Conservation (phyloP, 768 basidiomycete species). For the Rossbeevera mucosa region DNA sequence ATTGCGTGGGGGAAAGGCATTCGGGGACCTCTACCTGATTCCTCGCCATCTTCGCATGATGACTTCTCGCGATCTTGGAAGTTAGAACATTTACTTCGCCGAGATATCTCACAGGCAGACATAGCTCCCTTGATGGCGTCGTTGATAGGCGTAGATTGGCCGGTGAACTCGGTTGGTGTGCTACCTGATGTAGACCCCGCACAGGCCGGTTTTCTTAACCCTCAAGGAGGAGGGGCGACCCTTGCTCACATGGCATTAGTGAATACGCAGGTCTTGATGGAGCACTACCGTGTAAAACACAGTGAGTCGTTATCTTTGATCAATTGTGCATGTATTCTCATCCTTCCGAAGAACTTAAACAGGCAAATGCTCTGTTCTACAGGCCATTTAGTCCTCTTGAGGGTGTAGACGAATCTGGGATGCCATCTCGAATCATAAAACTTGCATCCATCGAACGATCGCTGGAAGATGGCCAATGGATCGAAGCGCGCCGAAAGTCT, state of each 20-base stretch:
- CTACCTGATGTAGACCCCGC: constrained; percentile 69
- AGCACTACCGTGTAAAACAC: constrained; percentile 75
- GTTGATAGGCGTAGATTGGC: constrained; percentile 68
- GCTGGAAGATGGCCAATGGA: constrained; percentile 42
- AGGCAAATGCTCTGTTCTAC: constrained; percentile 54
- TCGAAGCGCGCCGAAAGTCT: constrained; percentile 46
- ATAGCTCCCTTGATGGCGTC: constrained; percentile 74
- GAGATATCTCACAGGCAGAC: constrained; percentile 83
- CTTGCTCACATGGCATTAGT: constrained; percentile 54
- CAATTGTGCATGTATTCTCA: not conserved
- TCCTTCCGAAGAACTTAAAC: constrained; percentile 52
- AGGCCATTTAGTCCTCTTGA: constrained; percentile 54
- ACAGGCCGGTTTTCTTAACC: constrained; percentile 53
- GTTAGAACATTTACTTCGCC: constrained; percentile 52
- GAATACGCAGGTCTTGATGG: constrained; percentile 67
- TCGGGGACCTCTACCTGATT: constrained; percentile 60
- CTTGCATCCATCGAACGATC: constrained; percentile 43
- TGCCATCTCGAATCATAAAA: constrained; percentile 32
- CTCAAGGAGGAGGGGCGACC: constrained; percentile 41
- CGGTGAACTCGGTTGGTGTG: constrained; percentile 79
- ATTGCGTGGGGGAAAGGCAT: constrained; percentile 80
- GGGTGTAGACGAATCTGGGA: constrained; percentile 19
- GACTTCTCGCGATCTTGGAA: constrained; percentile 63
- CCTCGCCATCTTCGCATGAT: constrained; percentile 58
- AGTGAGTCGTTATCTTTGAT: constrained; percentile 38